Percentiles rank a stretch among this genome's conserved stretches.
Evolutionary conservation across 2,329 filamentous ascomycete genomes (phyloP).

Genomic region (Bipolaris victoriae): DNA sequence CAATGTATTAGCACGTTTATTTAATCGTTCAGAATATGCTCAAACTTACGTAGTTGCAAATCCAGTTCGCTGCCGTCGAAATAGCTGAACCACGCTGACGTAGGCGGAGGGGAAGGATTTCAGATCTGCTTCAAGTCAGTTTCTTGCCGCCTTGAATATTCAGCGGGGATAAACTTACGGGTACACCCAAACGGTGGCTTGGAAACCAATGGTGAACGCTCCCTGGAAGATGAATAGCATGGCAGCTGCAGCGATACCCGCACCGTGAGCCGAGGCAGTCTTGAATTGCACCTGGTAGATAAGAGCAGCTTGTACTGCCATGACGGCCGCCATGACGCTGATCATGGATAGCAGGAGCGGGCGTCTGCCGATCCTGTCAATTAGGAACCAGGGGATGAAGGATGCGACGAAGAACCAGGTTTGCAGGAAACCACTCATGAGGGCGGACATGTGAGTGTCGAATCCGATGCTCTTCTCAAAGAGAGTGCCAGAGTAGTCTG

Average conservation of each 20-base stretch:
- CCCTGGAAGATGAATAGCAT: constrained; percentile 29
- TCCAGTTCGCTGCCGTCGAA: constrained; percentile 58
- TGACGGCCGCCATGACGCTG: constrained; percentile 25
- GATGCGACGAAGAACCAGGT: constrained; percentile 29
- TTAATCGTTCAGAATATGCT: neutral
- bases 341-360: constrained; percentile 26
- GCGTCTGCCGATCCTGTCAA: constrained; percentile 22
- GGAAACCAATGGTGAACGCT: constrained; percentile 27
- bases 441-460: constrained; percentile 21
- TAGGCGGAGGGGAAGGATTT: constrained; percentile 59
- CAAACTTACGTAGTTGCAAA: constrained; percentile 51
- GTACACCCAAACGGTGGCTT: constrained; percentile 53
- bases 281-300: constrained; percentile 27
- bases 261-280: constrained; percentile 17
- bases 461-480: constrained; percentile 28
- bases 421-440: constrained; percentile 27
- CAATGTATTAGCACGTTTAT: neutral
- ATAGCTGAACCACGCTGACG: constrained; percentile 59
- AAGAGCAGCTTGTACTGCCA: constrained; percentile 26
- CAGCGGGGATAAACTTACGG: constrained; percentile 24
- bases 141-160: neutral
- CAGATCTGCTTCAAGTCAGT: constrained; percentile 35
- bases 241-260: constrained; percentile 23
- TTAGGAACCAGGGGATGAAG: constrained; percentile 26
- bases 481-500: constrained; percentile 25